Percentiles rank a stretch among this genome's conserved stretches.
Evolutionary conservation across 805 yeast species (phyloP).

Genomic region (Candida endomychidarum): DNA sequence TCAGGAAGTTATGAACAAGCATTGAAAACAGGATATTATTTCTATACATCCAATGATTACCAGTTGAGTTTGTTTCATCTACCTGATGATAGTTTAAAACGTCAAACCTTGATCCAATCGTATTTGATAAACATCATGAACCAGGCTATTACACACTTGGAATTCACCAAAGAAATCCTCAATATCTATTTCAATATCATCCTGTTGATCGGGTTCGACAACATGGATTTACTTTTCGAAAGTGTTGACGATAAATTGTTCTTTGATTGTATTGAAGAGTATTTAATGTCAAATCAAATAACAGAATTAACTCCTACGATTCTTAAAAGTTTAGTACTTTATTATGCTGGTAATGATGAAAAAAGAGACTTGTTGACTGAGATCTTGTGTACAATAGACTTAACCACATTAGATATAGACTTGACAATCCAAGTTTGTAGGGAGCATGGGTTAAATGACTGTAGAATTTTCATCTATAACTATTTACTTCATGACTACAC

Average conservation of each 20-base stretch:
- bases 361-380: conserved; percentile 59
- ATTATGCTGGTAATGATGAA: conserved; percentile 36
- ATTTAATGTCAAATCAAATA: conserved; percentile 49
- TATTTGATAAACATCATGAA: conserved; percentile 58
- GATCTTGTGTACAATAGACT: conserved; percentile 66
- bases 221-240: conserved; percentile 20
- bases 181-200: conserved; percentile 12
- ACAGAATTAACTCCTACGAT: conserved; percentile 59
- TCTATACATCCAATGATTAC: conserved; percentile 47
- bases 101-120: conserved; percentile 51
- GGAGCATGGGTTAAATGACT: conserved; percentile 55
- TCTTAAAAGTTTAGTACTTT: conserved; percentile 58
- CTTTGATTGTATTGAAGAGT: conserved; percentile 53
- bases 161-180: conserved; percentile 16
- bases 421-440: conserved; percentile 64
- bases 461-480: conserved; percentile 72
- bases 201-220: neutral
- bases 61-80: conserved; percentile 56
- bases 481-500: conserved; percentile 64
- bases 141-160: conserved; percentile 48
- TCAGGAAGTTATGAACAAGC: conserved; percentile 54
- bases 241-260: conserved; percentile 36
- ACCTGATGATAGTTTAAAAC: conserved; percentile 43
- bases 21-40: conserved; percentile 52
- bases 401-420: conserved; percentile 73